These are phyloP conservation scores for Aspergillus bertholletiae DNA, from an alignment of 495 filamentous ascomycete genomes.

Conservation along the genomic window DNA sequence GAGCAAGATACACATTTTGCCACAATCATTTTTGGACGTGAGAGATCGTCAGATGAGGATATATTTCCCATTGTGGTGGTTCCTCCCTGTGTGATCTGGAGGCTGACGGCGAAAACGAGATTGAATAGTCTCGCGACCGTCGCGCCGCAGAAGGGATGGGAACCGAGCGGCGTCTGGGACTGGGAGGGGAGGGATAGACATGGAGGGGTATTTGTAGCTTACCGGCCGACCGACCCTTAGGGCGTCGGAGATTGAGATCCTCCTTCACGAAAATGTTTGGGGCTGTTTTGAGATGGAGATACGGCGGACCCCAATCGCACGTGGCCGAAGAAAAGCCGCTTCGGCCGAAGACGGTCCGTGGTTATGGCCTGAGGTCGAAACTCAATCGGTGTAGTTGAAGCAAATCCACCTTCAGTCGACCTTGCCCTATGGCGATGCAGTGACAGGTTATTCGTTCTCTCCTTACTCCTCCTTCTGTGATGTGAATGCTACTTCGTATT, in stretches of 20 bases:
- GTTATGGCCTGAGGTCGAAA: background rate
- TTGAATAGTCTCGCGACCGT: background rate
- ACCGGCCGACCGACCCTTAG: background rate
- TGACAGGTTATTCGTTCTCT: no score
- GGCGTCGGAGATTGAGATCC: background rate
- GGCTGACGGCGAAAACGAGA: background rate
- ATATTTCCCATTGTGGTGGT: background rate
- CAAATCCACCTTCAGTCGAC: background rate
- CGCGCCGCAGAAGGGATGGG: background rate
- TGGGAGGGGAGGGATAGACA: background rate
- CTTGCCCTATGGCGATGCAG: background rate
- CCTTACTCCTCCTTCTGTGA: no score
- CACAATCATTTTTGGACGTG: background rate
- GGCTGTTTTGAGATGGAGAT: background rate
- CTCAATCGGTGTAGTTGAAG: background rate
- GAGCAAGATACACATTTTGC: background rate
- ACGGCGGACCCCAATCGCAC: background rate
- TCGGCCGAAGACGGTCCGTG: constrained; percentile 5
- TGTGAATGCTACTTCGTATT: background rate
- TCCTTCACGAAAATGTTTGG: background rate
- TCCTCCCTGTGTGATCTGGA: background rate
- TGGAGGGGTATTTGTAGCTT: background rate
- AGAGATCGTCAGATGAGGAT: background rate
- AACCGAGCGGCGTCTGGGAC: background rate
- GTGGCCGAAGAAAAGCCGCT: constrained; percentile 6